Conservation (phyloP, 371 early-diverging fungal genomes). For the Actinomucor elegans region DNA sequence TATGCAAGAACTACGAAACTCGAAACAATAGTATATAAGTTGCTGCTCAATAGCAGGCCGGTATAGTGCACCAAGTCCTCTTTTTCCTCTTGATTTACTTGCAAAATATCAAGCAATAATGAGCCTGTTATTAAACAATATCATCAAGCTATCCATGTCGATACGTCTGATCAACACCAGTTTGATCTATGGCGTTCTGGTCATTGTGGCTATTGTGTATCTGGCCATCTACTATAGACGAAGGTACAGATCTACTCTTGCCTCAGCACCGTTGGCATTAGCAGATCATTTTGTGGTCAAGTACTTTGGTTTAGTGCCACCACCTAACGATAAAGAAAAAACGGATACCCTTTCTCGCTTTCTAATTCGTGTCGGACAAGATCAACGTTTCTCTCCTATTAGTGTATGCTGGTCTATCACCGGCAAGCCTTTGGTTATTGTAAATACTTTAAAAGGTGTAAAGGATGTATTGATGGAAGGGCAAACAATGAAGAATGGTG, state of each 20-base stretch:
- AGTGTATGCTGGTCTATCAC: slow-evolving; percentile 44
- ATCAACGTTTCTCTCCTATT: slow-evolving; percentile 27
- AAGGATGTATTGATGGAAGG: slow-evolving; percentile 48
- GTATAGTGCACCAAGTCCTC: too few relatives aligned
- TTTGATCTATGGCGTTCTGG: background rate
- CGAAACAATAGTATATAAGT: too few relatives aligned
- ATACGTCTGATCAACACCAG: too few relatives aligned
- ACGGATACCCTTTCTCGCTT: slow-evolving; percentile 37
- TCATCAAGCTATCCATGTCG: too few relatives aligned
- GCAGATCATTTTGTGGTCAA: slow-evolving; percentile 30
- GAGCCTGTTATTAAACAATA: too few relatives aligned
- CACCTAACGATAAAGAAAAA: slow-evolving; percentile 29
- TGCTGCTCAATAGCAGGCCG: too few relatives aligned
- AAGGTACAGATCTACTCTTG: slow-evolving; percentile 29
- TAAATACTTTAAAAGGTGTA: slow-evolving; percentile 41
- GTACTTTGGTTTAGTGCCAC: slow-evolving; percentile 43
- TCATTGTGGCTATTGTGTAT: background rate
- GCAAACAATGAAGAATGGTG: slow-evolving; percentile 22
- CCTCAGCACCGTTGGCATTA: slow-evolving; percentile 28
- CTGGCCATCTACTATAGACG: slow-evolving; percentile 16
- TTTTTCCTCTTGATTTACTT: too few relatives aligned
- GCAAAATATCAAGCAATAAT: too few relatives aligned
- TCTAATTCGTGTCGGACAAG: slow-evolving; percentile 37
- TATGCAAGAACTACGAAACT: too few relatives aligned
- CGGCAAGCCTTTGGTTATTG: slow-evolving; percentile 41